Evolutionary conservation across 805 yeast genomes (phyloP).

Genomic region (Starmerella apicola): DNA sequence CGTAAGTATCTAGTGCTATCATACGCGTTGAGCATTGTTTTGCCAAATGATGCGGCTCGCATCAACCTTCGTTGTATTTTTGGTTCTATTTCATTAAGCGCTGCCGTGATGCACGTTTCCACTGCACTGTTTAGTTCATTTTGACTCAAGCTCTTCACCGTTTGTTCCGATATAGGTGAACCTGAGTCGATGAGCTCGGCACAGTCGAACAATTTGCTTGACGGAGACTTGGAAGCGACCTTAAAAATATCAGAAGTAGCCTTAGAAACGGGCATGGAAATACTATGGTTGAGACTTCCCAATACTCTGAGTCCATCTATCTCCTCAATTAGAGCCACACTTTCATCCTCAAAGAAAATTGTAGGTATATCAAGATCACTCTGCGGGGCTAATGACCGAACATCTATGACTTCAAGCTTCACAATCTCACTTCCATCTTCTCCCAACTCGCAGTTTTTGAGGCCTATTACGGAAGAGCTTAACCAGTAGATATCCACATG

Average conservation of each 20-base stretch:
- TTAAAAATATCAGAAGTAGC: conserved; percentile 51
- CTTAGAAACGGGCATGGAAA: conserved; percentile 50
- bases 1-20: conserved; percentile 51
- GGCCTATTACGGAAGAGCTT: conserved; percentile 67
- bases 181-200: conserved; percentile 50
- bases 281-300: conserved; percentile 45
- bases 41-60: conserved; percentile 79
- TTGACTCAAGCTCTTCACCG: conserved; percentile 44
- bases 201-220: conserved; percentile 74
- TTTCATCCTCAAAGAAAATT: conserved; percentile 26
- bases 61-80: conserved; percentile 69
- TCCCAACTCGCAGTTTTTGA: conserved; percentile 36
- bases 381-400: neutral
- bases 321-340: conserved; percentile 37
- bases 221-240: conserved; percentile 73
- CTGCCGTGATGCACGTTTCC: conserved; percentile 56
- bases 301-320: conserved; percentile 61
- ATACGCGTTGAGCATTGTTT: conserved; percentile 40
- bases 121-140: conserved; percentile 47
- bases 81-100: conserved; percentile 64
- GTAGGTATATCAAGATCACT: conserved; percentile 12
- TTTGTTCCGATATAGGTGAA: conserved; percentile 73
- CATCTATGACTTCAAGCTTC: conserved; percentile 30
- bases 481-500: conserved; percentile 46
- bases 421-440: too few species aligned